Evolutionary conservation across 148 eudicot genomes (phyloP).

Genomic region (Rhododendron vialii): DNA sequence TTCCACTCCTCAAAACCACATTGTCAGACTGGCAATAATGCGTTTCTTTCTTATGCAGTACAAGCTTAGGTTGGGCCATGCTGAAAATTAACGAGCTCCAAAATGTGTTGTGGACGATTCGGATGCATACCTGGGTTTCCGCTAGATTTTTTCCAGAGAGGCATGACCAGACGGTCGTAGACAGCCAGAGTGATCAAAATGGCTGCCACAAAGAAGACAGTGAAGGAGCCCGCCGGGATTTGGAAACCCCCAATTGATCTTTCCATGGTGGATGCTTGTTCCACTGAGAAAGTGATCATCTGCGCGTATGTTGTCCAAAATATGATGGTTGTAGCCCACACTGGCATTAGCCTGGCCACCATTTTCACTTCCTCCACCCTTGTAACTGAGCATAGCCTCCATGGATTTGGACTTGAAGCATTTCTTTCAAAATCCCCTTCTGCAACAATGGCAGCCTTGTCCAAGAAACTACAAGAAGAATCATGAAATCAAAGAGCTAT

Average conservation of each 20-base stretch:
- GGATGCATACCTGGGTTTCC: conserved; percentile 51
- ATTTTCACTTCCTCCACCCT: conserved; percentile 80
- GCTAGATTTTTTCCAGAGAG: conserved; percentile 54
- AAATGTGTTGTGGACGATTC: background rate
- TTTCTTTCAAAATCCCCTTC: conserved; percentile 50
- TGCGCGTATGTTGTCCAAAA: conserved; percentile 86
- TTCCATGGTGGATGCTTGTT: conserved; percentile 77
- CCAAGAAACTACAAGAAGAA: conserved; percentile 50
- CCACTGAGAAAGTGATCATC: conserved; percentile 79
- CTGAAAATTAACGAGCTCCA: background rate
- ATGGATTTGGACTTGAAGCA: conserved; percentile 42
- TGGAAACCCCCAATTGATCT: conserved; percentile 51
- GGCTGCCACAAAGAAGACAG: conserved; percentile 71
- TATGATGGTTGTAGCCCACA: conserved; percentile 85
- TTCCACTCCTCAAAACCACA: background rate
- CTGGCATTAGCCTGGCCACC: conserved; percentile 63
- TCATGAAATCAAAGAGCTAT: background rate
- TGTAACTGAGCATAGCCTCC: conserved; percentile 76
- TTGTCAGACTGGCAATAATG: background rate
- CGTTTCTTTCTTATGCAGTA: background rate
- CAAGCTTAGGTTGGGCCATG: background rate
- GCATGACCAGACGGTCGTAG: conserved; percentile 61
- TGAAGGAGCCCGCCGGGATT: conserved; percentile 75
- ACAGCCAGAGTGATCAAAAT: conserved; percentile 53
- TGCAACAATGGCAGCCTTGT: conserved; percentile 85